Conservation (phyloP, 1,284 basidiomycete species). For the Cutaneotrichosporon sp. region DNA sequence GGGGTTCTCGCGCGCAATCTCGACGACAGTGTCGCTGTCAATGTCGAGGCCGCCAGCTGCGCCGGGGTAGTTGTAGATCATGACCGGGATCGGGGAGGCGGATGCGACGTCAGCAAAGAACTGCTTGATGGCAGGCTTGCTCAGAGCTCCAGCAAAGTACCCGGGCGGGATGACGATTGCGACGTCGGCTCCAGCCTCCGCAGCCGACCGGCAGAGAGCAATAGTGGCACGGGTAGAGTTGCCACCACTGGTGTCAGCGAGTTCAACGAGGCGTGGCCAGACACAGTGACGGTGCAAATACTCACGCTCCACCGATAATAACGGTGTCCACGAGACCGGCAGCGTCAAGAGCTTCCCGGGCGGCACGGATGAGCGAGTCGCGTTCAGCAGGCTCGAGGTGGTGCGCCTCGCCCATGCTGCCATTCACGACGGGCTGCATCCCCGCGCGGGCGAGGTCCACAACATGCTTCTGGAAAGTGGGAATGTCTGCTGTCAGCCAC, state of each 20-base stretch:
- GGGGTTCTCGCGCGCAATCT: conserved; percentile 59
- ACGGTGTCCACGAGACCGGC: conserved; percentile 61
- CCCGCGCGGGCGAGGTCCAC: conserved; percentile 65
- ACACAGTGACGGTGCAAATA: conserved; percentile 1
- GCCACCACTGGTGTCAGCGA: conserved; percentile 53
- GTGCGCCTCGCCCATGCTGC: conserved; percentile 58
- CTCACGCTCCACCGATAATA: conserved; percentile 68
- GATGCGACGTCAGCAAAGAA: conserved; percentile 72
- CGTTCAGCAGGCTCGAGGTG: conserved; percentile 74
- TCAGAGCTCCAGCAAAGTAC: conserved; percentile 74
- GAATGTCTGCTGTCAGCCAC: conserved; percentile 58
- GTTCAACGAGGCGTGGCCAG: background rate
- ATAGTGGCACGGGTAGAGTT: conserved; percentile 77
- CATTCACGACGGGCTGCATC: conserved; percentile 69
- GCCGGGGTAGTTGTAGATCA: conserved; percentile 86
- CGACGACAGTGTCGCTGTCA: conserved; percentile 75
- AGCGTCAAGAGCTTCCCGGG: conserved; percentile 66
- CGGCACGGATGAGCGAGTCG: conserved; percentile 60
- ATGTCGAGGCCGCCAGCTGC: conserved; percentile 78
- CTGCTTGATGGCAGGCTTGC: conserved; percentile 63
- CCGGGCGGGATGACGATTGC: conserved; percentile 77
- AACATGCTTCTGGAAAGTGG: conserved; percentile 68
- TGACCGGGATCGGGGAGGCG: conserved; percentile 75
- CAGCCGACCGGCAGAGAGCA: conserved; percentile 65
- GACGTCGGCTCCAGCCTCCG: conserved; percentile 74